phyloP scores from a whole-genome alignment of 2,329 filamentous ascomycete species.

The Arthrinium puccinioides region DNA sequence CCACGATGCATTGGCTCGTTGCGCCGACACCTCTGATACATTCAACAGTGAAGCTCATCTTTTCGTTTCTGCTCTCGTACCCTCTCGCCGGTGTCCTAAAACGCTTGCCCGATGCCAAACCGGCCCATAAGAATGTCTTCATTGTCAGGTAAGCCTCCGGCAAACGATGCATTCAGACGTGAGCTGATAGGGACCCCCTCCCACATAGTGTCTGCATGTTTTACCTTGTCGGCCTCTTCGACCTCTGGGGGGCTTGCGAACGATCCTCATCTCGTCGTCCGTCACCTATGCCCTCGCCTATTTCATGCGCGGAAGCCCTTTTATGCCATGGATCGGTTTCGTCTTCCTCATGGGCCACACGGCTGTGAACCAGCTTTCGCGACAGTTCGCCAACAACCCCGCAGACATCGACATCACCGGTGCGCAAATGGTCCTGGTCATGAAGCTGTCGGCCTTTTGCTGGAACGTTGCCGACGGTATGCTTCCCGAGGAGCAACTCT shows the following conservation, averaged over 20 bases:
- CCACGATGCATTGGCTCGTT: background rate
- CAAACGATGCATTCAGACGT: background rate
- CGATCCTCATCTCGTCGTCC: slow-evolving; percentile 69
- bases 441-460: slow-evolving; percentile 95
- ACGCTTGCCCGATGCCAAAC: slow-evolving; percentile 77
- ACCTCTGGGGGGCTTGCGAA: slow-evolving; percentile 82
- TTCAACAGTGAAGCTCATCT: slow-evolving; percentile 77
- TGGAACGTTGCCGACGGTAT: slow-evolving; percentile 97
- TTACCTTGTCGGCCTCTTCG: slow-evolving; percentile 88
- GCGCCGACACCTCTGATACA: slow-evolving; percentile 7
- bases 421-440: slow-evolving; percentile 95
- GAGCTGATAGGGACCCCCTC: background rate
- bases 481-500: slow-evolving; percentile 70
- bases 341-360: slow-evolving; percentile 93
- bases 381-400: slow-evolving; percentile 64
- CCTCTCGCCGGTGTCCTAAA: slow-evolving; percentile 85
- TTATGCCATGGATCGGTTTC: slow-evolving; percentile 98
- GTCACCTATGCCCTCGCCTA: slow-evolving; percentile 79
- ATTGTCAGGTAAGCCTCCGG: slow-evolving; percentile 56
- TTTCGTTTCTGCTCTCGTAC: slow-evolving; percentile 85
- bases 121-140: slow-evolving; percentile 82
- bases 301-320: slow-evolving; percentile 69
- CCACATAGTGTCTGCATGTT: slow-evolving; percentile 65
- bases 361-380: slow-evolving; percentile 80
- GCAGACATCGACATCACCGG: slow-evolving; percentile 78